These are phyloP conservation scores for Onygena corvina DNA, from an alignment of 2,329 filamentous ascomycete genomes.

Conservation along the genomic window DNA sequence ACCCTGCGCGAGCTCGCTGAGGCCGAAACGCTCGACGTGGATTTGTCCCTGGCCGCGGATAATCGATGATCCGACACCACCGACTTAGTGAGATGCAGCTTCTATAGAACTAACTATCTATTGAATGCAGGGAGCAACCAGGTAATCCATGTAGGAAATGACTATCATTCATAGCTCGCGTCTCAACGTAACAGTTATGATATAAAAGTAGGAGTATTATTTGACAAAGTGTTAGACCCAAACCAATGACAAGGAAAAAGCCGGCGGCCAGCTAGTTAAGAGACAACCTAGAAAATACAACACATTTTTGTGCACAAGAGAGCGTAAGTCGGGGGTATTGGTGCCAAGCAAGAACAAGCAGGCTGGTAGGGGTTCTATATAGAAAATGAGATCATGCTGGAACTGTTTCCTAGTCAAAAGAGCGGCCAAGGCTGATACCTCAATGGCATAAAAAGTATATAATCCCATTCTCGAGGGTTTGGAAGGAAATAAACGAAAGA, in stretches of 20 bases:
- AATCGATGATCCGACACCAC: background rate
- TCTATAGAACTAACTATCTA: too few species aligned
- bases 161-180: slow-evolving; percentile 2
- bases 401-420: background rate
- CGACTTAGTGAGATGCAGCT: background rate
- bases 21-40: background rate
- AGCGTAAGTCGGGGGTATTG: background rate
- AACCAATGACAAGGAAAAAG: background rate
- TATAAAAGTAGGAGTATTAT: background rate
- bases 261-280: background rate
- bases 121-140: too few species aligned
- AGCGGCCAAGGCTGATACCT: slow-evolving; percentile 1
- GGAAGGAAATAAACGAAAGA: background rate
- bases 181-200: background rate
- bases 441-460: background rate
- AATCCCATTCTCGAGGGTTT: background rate
- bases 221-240: background rate
- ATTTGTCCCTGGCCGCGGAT: slow-evolving; percentile 3
- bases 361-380: background rate
- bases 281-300: background rate
- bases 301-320: background rate
- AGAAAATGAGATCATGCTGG: background rate
- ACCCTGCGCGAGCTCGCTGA: background rate
- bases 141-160: too few species aligned
- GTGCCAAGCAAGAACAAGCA: background rate